Percentiles rank a stretch among this genome's conserved stretches.
Evolutionary conservation across 2,329 filamentous ascomycete genomes (phyloP).

Genomic region (Xylariaceae sp.): DNA sequence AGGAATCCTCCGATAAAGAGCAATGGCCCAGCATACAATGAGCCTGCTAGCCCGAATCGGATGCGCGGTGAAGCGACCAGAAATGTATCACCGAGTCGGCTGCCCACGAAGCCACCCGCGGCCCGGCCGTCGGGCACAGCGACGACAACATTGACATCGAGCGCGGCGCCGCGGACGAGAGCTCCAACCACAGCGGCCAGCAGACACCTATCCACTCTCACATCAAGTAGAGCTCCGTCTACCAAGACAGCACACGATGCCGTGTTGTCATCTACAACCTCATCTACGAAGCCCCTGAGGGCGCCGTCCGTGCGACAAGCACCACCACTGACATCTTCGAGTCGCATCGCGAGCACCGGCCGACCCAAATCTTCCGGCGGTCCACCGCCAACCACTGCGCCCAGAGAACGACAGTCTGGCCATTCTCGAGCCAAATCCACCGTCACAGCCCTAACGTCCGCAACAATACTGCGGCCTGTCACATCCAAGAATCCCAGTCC

Average conservation of each 20-base stretch:
- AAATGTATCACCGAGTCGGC: slow-evolving; percentile 45
- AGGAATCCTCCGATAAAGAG: slow-evolving; percentile 37
- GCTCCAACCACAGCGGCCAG: slow-evolving; percentile 14
- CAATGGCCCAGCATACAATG: slow-evolving; percentile 13
- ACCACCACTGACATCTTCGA: slow-evolving; percentile 15
- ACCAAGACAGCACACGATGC: slow-evolving; percentile 12
- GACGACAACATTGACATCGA: slow-evolving; percentile 22
- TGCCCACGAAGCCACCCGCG: slow-evolving; percentile 43
- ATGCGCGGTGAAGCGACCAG: slow-evolving; percentile 18
- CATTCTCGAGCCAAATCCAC: slow-evolving; percentile 41
- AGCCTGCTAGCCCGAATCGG: slow-evolving; percentile 20
- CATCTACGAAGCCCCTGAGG: slow-evolving; percentile 23
- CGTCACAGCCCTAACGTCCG: slow-evolving; percentile 35
- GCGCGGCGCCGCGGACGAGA: slow-evolving; percentile 17
- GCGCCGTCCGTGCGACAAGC: slow-evolving; percentile 24
- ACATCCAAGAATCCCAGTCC: slow-evolving; percentile 27
- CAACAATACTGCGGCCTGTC: slow-evolving; percentile 37
- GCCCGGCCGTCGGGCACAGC: slow-evolving; percentile 27
- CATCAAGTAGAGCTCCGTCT: slow-evolving; percentile 7
- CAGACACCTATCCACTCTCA: slow-evolving; percentile 16
- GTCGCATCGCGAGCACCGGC: slow-evolving; percentile 12
- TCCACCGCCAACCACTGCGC: slow-evolving; percentile 11
- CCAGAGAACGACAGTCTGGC: slow-evolving; percentile 16
- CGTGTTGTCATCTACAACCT: neutral
- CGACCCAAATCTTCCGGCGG: slow-evolving; percentile 24